Base-by-base conservation (phyloP, 1,284 basidiomycete genomes). In the Naganishia sp. region DNA sequence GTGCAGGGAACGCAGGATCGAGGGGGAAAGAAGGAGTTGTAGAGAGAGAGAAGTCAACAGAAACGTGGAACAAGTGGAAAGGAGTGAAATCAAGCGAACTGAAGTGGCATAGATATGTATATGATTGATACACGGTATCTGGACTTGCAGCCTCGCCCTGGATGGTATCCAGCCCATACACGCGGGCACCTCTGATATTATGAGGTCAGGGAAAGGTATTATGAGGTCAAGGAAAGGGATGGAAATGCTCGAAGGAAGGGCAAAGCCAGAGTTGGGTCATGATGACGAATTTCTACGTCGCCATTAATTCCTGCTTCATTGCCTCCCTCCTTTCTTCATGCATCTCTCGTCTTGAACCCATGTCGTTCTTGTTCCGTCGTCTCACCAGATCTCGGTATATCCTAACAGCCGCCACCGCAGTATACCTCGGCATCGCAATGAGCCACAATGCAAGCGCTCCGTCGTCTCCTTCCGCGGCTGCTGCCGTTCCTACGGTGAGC, bases 11-110 rank as follows among this genome's bases (percentile, higher is more conserved):
- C 47, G 42, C 42, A 51, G 39, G 67, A 66, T 39, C 43, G 51
- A 10, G 45, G 25, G 5, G 63, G 63, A 17, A 66, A 66, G 67
- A 68, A 68, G 63, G 58, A 68, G 67, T 57, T 65, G 67, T 65
- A 66, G 28, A 53, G 21, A 7, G 25, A 66, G 28, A 53, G 41
- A 50, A 5, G 7, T 39, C 7, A 39, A 6, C 10, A 9, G 35
- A 9, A 10, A 9, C 35, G 35, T 2, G 13, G 13, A 39, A 39
- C 10, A 39, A 10, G 7, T 13, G 13, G 10, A 39, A 39, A 39
- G 10, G 7, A 39, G 35, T 39, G 13, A 39, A 39, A 5, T 39
- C 35, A 39, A 4, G 35, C 7, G 35, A 13, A 28, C 28, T 28
- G 35, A 6, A 39, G 13, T 39, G 35, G 35, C 35, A 39, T 39